These are phyloP conservation scores for Phellinidium pouzarii DNA, from an alignment of 1,284 basidiomycete species.

Conservation along the genomic window DNA sequence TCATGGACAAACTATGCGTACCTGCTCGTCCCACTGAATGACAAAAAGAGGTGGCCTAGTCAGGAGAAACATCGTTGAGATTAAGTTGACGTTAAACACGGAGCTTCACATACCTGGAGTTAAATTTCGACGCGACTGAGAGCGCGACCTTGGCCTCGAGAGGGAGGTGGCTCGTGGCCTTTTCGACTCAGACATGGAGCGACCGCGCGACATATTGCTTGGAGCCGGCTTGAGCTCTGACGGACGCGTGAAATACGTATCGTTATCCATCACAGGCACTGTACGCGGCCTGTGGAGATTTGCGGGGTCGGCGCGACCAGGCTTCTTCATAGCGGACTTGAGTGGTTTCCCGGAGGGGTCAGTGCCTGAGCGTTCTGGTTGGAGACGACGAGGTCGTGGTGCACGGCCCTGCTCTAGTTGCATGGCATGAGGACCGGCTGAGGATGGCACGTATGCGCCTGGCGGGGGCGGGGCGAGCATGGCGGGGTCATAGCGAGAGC, in stretches of 20 bases:
- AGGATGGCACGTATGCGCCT: conserved; percentile 3
- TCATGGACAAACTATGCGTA: not conserved
- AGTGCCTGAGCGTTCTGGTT: conserved; percentile 15
- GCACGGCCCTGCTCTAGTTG: conserved; percentile 4
- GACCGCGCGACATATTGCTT: conserved; percentile 24
- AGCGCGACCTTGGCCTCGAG: conserved; percentile 28
- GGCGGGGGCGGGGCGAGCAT: conserved; percentile 3
- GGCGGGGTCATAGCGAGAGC: conserved; percentile 12
- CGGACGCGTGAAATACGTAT: conserved; percentile 4
- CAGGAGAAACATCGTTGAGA: not conserved
- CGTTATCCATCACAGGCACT: conserved; percentile 5
- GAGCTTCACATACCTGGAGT: conserved; percentile 25
- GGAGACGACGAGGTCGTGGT: conserved; percentile 15
- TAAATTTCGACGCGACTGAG: conserved; percentile 29
- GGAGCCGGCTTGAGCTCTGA: conserved; percentile 9
- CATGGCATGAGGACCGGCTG: conserved; percentile 1
- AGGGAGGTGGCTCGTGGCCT: conserved; percentile 23
- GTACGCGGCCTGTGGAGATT: conserved; percentile 14
- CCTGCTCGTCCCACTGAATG: conserved; percentile 11
- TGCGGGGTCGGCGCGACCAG: conserved; percentile 2
- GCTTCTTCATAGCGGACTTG: conserved; percentile 57
- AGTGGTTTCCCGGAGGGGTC: conserved; percentile 29
- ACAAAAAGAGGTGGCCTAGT: conserved; percentile 13
- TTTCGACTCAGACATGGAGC: conserved; percentile 30
- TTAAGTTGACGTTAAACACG: not conserved